A percentile compares a stretch with the other conserved stretches of the same genome.
Conservation (phyloP, 1,284 basidiomycete genomes). For the Trametes hirsuta region DNA sequence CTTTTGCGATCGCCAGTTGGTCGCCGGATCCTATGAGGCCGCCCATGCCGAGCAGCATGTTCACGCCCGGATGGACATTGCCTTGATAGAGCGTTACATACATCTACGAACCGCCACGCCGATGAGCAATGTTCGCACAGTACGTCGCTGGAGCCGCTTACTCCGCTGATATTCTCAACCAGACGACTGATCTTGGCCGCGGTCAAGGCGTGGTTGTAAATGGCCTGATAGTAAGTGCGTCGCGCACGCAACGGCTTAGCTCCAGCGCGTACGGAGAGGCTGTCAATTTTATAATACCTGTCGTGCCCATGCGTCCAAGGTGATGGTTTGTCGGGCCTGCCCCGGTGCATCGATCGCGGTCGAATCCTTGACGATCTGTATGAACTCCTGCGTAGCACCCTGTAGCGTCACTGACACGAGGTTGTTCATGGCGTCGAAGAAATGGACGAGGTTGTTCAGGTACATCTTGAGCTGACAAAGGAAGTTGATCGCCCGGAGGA, state of each 20-base stretch:
- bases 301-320: constrained; percentile 11
- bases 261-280: background rate
- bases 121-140: background rate
- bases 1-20: background rate
- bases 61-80: constrained; percentile 14
- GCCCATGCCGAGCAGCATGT: constrained; percentile 17
- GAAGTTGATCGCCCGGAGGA: constrained; percentile 7
- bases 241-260: no score
- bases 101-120: background rate
- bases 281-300: background rate
- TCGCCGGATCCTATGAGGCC: constrained; percentile 7
- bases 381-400: constrained; percentile 6
- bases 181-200: constrained; percentile 9
- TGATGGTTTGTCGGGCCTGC: background rate
- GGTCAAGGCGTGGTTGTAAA: constrained; percentile 14
- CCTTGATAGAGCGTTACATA: constrained; percentile 14
- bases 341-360: background rate
- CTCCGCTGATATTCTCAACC: constrained; percentile 14
- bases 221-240: background rate
- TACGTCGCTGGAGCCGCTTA: background rate
- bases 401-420: constrained; percentile 10
- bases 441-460: constrained; percentile 15
- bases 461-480: constrained; percentile 14
- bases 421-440: constrained; percentile 11
- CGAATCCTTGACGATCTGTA: constrained; percentile 3